Conservation (phyloP, 257 asterid species). For the Solanum pinnatisectum region DNA sequence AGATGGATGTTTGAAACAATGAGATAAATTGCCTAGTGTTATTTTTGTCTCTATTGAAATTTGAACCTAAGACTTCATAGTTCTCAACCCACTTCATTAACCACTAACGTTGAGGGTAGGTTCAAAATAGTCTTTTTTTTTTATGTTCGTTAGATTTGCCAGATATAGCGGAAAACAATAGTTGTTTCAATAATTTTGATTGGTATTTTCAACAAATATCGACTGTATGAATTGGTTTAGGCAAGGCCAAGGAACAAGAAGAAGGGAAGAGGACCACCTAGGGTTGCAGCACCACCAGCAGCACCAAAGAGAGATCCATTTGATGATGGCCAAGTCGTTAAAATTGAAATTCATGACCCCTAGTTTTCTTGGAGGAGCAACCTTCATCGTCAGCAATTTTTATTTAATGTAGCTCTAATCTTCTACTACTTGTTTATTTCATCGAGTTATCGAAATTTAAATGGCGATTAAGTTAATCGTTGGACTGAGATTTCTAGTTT, state of each 20-base stretch:
- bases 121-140: background rate
- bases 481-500: background rate
- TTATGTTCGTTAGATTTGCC: background rate
- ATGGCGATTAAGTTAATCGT: background rate
- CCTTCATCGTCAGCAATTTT: background rate
- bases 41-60: background rate
- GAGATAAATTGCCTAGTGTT: background rate
- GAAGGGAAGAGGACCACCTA: conserved; percentile 97
- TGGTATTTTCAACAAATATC: background rate
- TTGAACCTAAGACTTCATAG: accelerated
- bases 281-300: conserved; percentile 77
- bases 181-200: background rate
- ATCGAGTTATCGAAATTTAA: background rate
- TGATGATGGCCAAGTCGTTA: conserved; percentile 70
- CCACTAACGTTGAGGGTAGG: background rate
- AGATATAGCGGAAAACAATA: background rate
- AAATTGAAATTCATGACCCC: conserved; percentile 71
- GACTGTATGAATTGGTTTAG: conserved; percentile 15
- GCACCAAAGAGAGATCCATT: conserved; percentile 85
- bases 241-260: conserved; percentile 83
- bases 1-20: too few species aligned
- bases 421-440: background rate
- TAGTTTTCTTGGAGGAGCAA: background rate
- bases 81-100: background rate
- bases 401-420: background rate